Percentiles rank a stretch among this genome's conserved stretches.
These are phyloP conservation scores for Clitopilus passeckerianus DNA, from an alignment of 768 basidiomycete genomes.

Conservation along the genomic window DNA sequence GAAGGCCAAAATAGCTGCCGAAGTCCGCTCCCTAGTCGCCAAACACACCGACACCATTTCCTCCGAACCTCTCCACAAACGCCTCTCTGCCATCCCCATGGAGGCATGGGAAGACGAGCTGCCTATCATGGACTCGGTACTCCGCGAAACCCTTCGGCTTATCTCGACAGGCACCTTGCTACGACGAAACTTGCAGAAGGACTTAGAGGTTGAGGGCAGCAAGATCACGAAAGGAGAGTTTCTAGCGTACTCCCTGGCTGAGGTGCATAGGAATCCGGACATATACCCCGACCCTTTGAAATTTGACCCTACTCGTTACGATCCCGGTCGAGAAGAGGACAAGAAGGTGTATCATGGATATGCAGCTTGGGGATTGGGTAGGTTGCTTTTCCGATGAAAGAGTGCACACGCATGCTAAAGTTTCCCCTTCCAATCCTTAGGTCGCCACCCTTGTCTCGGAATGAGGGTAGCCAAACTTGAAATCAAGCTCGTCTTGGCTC, in stretches of 20 bases:
- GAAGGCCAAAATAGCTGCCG: slow-evolving; percentile 22
- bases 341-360: slow-evolving; percentile 25
- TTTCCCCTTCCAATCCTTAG: slow-evolving; percentile 7
- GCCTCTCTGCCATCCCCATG: slow-evolving; percentile 27
- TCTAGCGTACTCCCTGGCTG: slow-evolving; percentile 25
- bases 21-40: slow-evolving; percentile 23
- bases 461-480: slow-evolving; percentile 35
- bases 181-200: slow-evolving; percentile 28
- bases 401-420: too few species aligned
- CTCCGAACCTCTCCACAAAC: slow-evolving; percentile 25
- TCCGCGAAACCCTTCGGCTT: slow-evolving; percentile 34
- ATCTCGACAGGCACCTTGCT: slow-evolving; percentile 20
- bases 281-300: slow-evolving; percentile 27
- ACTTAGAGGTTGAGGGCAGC: slow-evolving; percentile 16
- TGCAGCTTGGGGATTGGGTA: slow-evolving; percentile 37
- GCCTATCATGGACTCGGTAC: slow-evolving; percentile 28
- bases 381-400: not conserved
- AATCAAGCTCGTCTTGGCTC: slow-evolving; percentile 28
- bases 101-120: slow-evolving; percentile 35
- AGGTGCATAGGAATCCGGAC: slow-evolving; percentile 27
- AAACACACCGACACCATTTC: slow-evolving; percentile 19
- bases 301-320: slow-evolving; percentile 31
- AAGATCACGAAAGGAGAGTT: slow-evolving; percentile 27
- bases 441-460: slow-evolving; percentile 33
- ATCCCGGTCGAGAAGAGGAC: slow-evolving; percentile 27